Conservation (phyloP, 2,329 filamentous ascomycete species). For the Penicillium paneum region DNA sequence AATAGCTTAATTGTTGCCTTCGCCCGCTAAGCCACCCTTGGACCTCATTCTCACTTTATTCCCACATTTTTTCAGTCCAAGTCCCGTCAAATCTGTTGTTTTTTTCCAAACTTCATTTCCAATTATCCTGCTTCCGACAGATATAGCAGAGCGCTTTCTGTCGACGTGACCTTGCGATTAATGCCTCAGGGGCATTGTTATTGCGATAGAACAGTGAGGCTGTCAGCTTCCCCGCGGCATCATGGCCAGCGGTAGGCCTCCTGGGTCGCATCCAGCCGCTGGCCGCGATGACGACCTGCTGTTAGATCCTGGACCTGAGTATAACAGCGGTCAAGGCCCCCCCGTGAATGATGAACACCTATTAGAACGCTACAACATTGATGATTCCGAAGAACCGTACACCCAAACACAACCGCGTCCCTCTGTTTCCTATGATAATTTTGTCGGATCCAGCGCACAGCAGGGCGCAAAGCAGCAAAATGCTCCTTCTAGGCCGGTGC, state of each 20-base stretch:
- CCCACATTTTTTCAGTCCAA: conserved; percentile 3
- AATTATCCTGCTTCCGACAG: not conserved
- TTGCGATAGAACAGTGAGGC: conserved; percentile 28
- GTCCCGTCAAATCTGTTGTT: not conserved
- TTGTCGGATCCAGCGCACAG: conserved; percentile 66
- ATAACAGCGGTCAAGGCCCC: conserved; percentile 72
- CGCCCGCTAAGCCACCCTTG: conserved; percentile 24
- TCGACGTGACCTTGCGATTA: conserved; percentile 25
- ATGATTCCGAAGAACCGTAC: conserved; percentile 58
- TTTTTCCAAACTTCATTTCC: conserved; percentile 4
- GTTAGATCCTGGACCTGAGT: conserved; percentile 47
- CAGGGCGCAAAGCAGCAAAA: conserved; percentile 44
- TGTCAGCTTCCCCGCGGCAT: conserved; percentile 37
- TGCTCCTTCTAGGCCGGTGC: conserved; percentile 40
- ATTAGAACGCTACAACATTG: conserved; percentile 69
- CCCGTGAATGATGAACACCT: conserved; percentile 79
- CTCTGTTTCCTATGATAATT: conserved; percentile 92
- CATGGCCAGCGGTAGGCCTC: conserved; percentile 54
- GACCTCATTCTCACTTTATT: conserved; percentile 9
- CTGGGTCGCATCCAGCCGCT: conserved; percentile 47
- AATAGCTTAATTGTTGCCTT: conserved; percentile 22
- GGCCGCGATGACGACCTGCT: conserved; percentile 46
- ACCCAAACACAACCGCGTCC: conserved; percentile 61
- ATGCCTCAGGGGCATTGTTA: conserved; percentile 39
- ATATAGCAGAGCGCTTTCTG: conserved; percentile 8